phyloP scores from a whole-genome alignment of 768 basidiomycete species.

The Zangia roseola region DNA sequence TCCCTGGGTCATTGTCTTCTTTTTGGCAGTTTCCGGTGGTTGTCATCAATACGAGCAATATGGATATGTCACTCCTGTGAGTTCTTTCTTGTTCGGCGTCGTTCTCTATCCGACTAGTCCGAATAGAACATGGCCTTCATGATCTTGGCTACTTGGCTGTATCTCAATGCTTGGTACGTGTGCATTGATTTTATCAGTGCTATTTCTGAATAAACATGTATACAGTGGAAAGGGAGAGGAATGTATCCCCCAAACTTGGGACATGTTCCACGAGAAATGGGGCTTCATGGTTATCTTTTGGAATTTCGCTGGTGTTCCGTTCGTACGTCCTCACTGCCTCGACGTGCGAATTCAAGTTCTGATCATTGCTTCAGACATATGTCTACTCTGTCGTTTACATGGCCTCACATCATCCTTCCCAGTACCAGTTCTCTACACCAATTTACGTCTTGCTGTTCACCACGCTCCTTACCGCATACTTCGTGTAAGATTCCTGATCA shows the following conservation, averaged over 20 bases:
- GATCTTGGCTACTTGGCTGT: conserved; percentile 94
- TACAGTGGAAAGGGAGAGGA: conserved; percentile 87
- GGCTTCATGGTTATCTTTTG: conserved; percentile 99
- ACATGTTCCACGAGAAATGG: conserved; percentile 99
- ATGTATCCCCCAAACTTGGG: conserved; percentile 96
- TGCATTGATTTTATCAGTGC: not conserved
- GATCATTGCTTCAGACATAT: conserved; percentile 62
- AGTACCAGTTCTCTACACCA: conserved; percentile 81
- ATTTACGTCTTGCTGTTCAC: conserved; percentile 71
- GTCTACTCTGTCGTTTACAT: conserved; percentile 98
- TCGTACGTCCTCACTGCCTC: conserved; percentile 52
- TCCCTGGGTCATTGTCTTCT: conserved; percentile 95
- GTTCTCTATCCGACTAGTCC: not conserved
- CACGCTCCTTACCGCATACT: conserved; percentile 82
- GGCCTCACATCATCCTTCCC: conserved; percentile 87
- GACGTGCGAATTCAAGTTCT: not conserved
- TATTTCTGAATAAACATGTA: conserved; percentile 3
- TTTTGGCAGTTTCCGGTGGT: conserved; percentile 86
- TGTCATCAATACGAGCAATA: conserved; percentile 94
- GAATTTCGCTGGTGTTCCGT: conserved; percentile 93
- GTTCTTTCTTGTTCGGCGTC: conserved; percentile 23
- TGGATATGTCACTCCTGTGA: conserved; percentile 88
- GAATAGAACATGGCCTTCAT: conserved; percentile 93
- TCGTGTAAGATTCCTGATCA: conserved; percentile 52
- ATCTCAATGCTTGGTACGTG: conserved; percentile 87